Conservation (phyloP, 31 red algal species). For the Asparagopsis taxiformis region DNA sequence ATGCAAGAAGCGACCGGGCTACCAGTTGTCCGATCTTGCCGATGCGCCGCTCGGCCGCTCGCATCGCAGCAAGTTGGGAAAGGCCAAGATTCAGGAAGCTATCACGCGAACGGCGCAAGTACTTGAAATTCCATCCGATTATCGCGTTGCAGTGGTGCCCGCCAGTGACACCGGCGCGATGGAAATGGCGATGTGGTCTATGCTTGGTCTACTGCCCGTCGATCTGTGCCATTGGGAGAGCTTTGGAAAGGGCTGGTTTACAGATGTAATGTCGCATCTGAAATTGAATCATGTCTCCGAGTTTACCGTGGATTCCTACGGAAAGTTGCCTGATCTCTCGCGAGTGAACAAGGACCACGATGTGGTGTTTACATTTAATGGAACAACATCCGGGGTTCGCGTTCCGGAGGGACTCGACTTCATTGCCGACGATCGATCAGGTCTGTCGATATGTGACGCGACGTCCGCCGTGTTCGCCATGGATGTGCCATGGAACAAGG, state of each 20-base stretch:
- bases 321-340: slow-evolving; percentile 76
- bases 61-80: slow-evolving; percentile 81
- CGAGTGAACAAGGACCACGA: slow-evolving; percentile 73
- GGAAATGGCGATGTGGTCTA: slow-evolving; percentile 98
- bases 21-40: slow-evolving; percentile 33
- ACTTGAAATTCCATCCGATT: slow-evolving; percentile 73
- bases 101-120: slow-evolving; percentile 58
- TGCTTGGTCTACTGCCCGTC: slow-evolving; percentile 76
- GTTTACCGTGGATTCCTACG: slow-evolving; percentile 69
- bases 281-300: slow-evolving; percentile 51
- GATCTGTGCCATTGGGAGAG: slow-evolving; percentile 95
- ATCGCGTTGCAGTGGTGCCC: slow-evolving; percentile 89
- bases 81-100: slow-evolving; percentile 68
- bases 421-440: slow-evolving; percentile 79
- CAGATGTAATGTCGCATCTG: slow-evolving; percentile 83
- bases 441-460: slow-evolving; percentile 93
- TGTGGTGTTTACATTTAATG: slow-evolving; percentile 96
- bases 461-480: slow-evolving; percentile 96
- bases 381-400: slow-evolving; percentile 92
- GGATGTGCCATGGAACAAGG: slow-evolving; percentile 89
- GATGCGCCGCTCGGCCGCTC: slow-evolving; percentile 87
- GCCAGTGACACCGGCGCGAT: slow-evolving; percentile 91
- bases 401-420: slow-evolving; percentile 65
- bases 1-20: slow-evolving; percentile 96
- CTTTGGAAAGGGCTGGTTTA: slow-evolving; percentile 95